Conservation (phyloP, 2,329 filamentous ascomycete genomes). For the Rhynchosporium secalis region DNA sequence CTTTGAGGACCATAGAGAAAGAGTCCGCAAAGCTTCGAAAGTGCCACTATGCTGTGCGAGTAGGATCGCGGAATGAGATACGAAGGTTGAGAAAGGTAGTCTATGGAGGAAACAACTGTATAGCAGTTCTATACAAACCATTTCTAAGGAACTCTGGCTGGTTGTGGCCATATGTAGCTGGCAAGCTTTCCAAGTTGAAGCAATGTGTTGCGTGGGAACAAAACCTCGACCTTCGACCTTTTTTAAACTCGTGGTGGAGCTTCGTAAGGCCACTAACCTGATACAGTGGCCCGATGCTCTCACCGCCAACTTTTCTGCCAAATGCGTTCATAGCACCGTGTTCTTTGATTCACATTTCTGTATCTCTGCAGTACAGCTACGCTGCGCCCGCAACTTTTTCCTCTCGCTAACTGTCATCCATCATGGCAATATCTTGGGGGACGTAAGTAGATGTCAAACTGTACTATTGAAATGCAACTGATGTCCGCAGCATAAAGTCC, state of each 20-base stretch:
- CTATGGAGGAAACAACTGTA: neutral
- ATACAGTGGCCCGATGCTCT: too few relatives aligned
- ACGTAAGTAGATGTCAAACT: conserved; percentile 44
- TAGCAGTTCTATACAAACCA: conserved; percentile 13
- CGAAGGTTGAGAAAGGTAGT: neutral
- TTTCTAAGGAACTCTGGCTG: neutral
- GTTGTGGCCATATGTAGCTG: neutral
- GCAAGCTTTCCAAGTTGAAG: too few relatives aligned
- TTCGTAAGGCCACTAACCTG: too few relatives aligned
- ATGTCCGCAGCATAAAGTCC: conserved; percentile 44
- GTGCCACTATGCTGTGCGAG: conserved; percentile 54
- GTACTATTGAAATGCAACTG: conserved; percentile 39
- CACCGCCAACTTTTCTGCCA: too few relatives aligned
- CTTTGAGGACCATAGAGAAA: conserved; percentile 71
- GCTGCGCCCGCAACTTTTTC: neutral
- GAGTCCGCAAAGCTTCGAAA: conserved; percentile 86
- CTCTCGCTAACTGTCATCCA: conserved; percentile 16
- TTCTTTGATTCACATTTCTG: neutral
- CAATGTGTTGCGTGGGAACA: too few relatives aligned
- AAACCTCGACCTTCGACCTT: too few relatives aligned
- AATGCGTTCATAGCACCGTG: neutral
- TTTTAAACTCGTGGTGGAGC: too few relatives aligned
- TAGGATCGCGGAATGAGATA: neutral
- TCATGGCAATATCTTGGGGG: conserved; percentile 49
- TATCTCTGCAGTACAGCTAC: neutral